Evolutionary conservation across 768 basidiomycete genomes (phyloP).

Genomic region (Tulasnella sp.): DNA sequence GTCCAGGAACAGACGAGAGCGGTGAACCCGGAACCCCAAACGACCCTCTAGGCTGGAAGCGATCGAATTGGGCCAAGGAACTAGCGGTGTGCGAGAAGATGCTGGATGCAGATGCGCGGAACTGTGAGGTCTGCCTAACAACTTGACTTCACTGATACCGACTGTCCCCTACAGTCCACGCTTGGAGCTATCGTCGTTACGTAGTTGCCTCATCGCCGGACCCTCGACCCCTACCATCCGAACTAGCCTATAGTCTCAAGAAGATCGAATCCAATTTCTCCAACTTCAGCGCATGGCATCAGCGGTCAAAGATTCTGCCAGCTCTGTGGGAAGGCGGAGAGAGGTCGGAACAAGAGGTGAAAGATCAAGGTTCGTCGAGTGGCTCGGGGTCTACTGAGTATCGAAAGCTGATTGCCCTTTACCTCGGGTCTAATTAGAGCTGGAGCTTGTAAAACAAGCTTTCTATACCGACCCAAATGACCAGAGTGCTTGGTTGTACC

Average conservation of each 20-base stretch:
- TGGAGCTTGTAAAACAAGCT: slow-evolving; percentile 84
- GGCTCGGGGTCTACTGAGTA: background rate
- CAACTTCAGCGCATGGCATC: slow-evolving; percentile 99
- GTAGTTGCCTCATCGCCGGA: slow-evolving; percentile 60
- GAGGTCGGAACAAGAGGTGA: slow-evolving; percentile 41
- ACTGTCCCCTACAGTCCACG: slow-evolving; percentile 50
- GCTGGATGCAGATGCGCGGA: slow-evolving; percentile 82
- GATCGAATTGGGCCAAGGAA: slow-evolving; percentile 73
- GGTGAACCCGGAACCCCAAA: slow-evolving; percentile 26
- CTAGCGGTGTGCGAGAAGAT: slow-evolving; percentile 83
- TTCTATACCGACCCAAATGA: slow-evolving; percentile 95
- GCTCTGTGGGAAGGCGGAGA: slow-evolving; percentile 51
- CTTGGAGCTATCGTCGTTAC: slow-evolving; percentile 90
- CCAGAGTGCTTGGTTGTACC: slow-evolving; percentile 97
- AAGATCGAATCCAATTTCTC: slow-evolving; percentile 94
- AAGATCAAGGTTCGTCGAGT: slow-evolving; percentile 50
- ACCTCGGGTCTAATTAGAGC: slow-evolving; percentile 40
- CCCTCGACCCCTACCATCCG: slow-evolving; percentile 39
- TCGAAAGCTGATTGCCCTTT: background rate
- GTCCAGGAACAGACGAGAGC: slow-evolving; percentile 33
- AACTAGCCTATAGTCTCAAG: slow-evolving; percentile 71
- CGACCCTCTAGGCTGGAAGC: slow-evolving; percentile 56
- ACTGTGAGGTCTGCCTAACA: slow-evolving; percentile 48
- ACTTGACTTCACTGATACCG: background rate
- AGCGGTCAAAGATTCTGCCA: slow-evolving; percentile 70